These are phyloP conservation scores for Ophiosphaerella narmari DNA, from an alignment of 2,329 filamentous ascomycete species.

Conservation along the genomic window DNA sequence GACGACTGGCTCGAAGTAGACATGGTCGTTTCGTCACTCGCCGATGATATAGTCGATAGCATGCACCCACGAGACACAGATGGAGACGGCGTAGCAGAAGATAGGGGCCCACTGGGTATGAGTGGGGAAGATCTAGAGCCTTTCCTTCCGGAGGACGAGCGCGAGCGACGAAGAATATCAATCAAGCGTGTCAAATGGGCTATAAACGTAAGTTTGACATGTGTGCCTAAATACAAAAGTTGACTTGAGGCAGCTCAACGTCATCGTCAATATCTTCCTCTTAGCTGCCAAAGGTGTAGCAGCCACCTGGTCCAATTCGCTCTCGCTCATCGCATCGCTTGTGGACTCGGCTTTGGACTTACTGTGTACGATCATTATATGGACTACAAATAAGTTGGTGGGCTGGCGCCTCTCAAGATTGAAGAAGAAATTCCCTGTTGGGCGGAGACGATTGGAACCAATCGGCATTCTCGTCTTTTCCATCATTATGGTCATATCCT, in stretches of 20 bases:
- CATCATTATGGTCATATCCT: conserved; percentile 66
- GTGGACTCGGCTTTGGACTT: conserved; percentile 66
- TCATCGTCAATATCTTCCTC: conserved; percentile 63
- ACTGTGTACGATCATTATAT: conserved; percentile 65
- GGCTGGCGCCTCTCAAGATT: conserved; percentile 59
- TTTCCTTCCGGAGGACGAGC: conserved; percentile 61
- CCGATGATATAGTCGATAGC: conserved; percentile 64
- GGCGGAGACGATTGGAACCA: conserved; percentile 58
- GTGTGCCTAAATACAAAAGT: neutral
- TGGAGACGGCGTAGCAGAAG: conserved; percentile 60
- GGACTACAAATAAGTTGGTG: conserved; percentile 63
- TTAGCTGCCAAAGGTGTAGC: conserved; percentile 61
- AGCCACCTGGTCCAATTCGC: conserved; percentile 60
- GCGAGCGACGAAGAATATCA: conserved; percentile 53
- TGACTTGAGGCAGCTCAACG: conserved; percentile 54
- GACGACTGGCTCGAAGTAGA: conserved; percentile 66
- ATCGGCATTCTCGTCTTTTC: conserved; percentile 67
- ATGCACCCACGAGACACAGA: conserved; percentile 62
- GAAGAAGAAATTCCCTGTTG: conserved; percentile 61
- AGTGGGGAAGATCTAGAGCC: conserved; percentile 58
- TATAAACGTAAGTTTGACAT: conserved; percentile 52
- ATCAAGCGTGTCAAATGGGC: conserved; percentile 59
- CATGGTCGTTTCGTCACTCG: conserved; percentile 59
- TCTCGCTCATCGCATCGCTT: conserved; percentile 65
- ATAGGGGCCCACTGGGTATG: conserved; percentile 56